These are phyloP conservation scores for Amorphotheca resinae DNA, from an alignment of 495 filamentous ascomycete species.

Conservation along the genomic window DNA sequence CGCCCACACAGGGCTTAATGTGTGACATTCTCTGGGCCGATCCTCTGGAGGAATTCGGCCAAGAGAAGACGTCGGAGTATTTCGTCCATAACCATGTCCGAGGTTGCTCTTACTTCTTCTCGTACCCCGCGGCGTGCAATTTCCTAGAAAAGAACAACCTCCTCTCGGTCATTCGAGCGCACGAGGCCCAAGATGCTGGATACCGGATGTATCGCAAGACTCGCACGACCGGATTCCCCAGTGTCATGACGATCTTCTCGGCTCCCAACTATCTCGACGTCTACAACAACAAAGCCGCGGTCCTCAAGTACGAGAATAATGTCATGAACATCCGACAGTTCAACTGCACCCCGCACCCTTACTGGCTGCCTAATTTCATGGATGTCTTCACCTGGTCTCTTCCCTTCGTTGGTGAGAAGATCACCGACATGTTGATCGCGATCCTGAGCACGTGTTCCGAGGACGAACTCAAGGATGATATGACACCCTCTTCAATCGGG, in stretches of 20 bases:
- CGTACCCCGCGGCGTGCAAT: slow-evolving; percentile 92
- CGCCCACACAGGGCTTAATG: slow-evolving; percentile 95
- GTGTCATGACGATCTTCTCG: slow-evolving; percentile 99
- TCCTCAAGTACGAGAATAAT: slow-evolving; percentile 98
- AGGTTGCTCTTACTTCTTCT: slow-evolving; percentile 98
- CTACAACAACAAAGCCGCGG: slow-evolving; percentile 99
- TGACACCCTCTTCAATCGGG: slow-evolving; percentile 36
- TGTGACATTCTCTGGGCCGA: slow-evolving; percentile 99
- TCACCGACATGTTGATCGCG: slow-evolving; percentile 98
- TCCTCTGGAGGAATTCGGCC: slow-evolving; percentile 96
- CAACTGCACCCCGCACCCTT: slow-evolving; percentile 97
- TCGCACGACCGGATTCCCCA: slow-evolving; percentile 92
- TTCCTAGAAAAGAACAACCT: slow-evolving; percentile 99
- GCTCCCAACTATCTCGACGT: slow-evolving; percentile 97
- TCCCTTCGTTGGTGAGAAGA: slow-evolving; percentile 97
- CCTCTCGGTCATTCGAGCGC: slow-evolving; percentile 93
- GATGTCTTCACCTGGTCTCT: slow-evolving; percentile 99
- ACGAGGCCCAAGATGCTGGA: slow-evolving; percentile 96
- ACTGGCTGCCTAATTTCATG: slow-evolving; percentile 99
- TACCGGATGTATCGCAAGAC: slow-evolving; percentile 99
- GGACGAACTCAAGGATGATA: slow-evolving; percentile 81
- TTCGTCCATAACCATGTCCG: slow-evolving; percentile 98
- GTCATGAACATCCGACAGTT: slow-evolving; percentile 99
- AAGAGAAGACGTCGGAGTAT: slow-evolving; percentile 94
- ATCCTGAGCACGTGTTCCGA: slow-evolving; percentile 97